These are phyloP conservation scores for Parastagonospora nodorum DNA, from an alignment of 2,329 filamentous ascomycete species.

Conservation along the genomic window DNA sequence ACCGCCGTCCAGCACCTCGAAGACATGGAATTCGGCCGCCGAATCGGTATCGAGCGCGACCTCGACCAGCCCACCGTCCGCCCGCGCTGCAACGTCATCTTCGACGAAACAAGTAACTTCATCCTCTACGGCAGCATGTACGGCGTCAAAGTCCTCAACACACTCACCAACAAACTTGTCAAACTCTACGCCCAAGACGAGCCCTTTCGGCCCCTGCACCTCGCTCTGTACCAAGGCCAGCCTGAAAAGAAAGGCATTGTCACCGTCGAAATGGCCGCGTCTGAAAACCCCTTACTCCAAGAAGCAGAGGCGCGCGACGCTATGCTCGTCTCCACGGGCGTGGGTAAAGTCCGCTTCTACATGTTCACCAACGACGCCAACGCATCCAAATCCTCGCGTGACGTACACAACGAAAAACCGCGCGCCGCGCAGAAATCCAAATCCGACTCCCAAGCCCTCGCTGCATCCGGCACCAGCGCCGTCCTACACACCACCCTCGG, in stretches of 20 bases:
- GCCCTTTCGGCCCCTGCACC: conserved; percentile 78
- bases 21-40: conserved; percentile 86
- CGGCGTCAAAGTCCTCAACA: conserved; percentile 95
- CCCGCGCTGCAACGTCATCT: conserved; percentile 81
- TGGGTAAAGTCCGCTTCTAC: conserved; percentile 91
- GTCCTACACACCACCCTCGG: conserved; percentile 91
- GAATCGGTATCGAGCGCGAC: conserved; percentile 84
- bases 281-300: conserved; percentile 87
- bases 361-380: conserved; percentile 94
- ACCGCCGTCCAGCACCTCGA: conserved; percentile 82
- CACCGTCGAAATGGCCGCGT: conserved; percentile 96
- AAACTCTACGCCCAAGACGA: conserved; percentile 92
- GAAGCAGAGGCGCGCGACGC: conserved; percentile 91
- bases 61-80: conserved; percentile 72
- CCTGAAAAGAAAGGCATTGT: conserved; percentile 92
- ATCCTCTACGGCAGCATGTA: conserved; percentile 91
- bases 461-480: conserved; percentile 77
- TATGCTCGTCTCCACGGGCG: conserved; percentile 81
- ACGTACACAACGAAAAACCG: conserved; percentile 94
- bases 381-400: conserved; percentile 61
- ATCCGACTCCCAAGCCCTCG: conserved; percentile 60
- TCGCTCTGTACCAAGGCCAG: conserved; percentile 91
- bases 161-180: conserved; percentile 88
- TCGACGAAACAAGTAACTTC: conserved; percentile 96
- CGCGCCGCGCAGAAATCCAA: conserved; percentile 59